Conservation (phyloP, 2,329 filamentous ascomycete species). For the Xylariaceae sp. region DNA sequence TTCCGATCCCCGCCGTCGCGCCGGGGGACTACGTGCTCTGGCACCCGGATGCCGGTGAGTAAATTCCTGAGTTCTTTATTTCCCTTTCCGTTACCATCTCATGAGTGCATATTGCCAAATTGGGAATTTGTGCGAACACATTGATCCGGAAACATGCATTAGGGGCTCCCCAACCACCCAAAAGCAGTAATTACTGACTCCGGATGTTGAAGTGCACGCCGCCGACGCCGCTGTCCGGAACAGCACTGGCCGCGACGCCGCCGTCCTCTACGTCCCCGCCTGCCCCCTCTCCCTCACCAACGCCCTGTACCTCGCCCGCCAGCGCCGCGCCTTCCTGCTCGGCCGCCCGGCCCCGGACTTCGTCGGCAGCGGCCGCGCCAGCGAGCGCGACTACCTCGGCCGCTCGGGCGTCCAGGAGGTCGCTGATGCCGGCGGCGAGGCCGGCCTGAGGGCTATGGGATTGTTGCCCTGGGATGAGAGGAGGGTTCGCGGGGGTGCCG, state of each 20-base stretch:
- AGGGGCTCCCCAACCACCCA: too few relatives aligned
- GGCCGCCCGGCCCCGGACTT: conserved; percentile 73
- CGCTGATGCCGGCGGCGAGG: conserved; percentile 37
- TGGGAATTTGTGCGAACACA: too few relatives aligned
- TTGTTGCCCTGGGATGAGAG: conserved; percentile 40
- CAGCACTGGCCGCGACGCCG: too few relatives aligned
- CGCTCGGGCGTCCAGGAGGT: conserved; percentile 48
- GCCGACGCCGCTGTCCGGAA: too few relatives aligned
- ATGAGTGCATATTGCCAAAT: too few relatives aligned
- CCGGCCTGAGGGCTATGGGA: conserved; percentile 49
- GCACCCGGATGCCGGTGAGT: conserved; percentile 78
- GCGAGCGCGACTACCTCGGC: conserved; percentile 60
- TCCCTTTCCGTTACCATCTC: too few relatives aligned
- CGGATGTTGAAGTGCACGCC: too few relatives aligned
- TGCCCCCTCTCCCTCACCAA: conserved; percentile 79
- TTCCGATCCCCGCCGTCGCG: conserved; percentile 66
- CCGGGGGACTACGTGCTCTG: conserved; percentile 80
- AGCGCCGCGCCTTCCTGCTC: conserved; percentile 68
- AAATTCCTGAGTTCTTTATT: too few relatives aligned
- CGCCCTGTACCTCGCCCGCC: conserved; percentile 68
- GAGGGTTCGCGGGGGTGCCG: background rate
- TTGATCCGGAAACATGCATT: too few relatives aligned
- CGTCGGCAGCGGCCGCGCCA: conserved; percentile 58
- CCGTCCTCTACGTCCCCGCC: conserved; percentile 82
- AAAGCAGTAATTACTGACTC: too few relatives aligned